These are phyloP conservation scores for Suillus alpinus DNA, from an alignment of 768 basidiomycete genomes.

Conservation along the genomic window DNA sequence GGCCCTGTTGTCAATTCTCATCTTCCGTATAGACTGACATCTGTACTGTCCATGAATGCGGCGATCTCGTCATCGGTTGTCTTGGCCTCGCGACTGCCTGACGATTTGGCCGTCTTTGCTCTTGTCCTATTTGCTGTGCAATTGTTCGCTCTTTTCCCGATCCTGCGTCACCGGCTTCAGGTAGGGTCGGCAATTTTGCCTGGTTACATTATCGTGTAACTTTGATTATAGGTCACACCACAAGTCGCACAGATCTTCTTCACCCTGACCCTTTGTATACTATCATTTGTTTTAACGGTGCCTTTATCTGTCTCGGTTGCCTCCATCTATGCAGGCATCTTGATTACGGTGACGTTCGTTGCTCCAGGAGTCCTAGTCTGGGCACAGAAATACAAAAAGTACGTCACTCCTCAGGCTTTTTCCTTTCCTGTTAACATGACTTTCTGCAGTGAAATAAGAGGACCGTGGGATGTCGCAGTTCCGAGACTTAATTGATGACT, in stretches of 20 bases:
- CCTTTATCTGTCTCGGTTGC: slow-evolving; percentile 55
- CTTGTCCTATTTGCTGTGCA: slow-evolving; percentile 83
- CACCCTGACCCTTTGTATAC: slow-evolving; percentile 50
- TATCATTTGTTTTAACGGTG: slow-evolving; percentile 50
- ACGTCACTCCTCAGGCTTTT: slow-evolving; percentile 28
- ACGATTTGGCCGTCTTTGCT: slow-evolving; percentile 85
- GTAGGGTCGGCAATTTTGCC: slow-evolving; percentile 34
- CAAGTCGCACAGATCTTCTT: slow-evolving; percentile 44
- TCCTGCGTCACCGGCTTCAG: slow-evolving; percentile 72
- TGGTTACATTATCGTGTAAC: slow-evolving; percentile 10
- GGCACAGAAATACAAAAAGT: slow-evolving; percentile 90
- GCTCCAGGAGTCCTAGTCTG: slow-evolving; percentile 76
- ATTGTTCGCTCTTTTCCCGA: slow-evolving; percentile 80
- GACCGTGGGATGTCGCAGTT: slow-evolving; percentile 87
- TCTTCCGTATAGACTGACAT: slow-evolving; percentile 57
- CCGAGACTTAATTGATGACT: slow-evolving; percentile 56
- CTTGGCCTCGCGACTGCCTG: slow-evolving; percentile 82
- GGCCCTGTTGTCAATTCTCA: slow-evolving; percentile 20
- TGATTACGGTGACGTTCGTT: slow-evolving; percentile 62
- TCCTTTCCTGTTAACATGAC: slow-evolving; percentile 11
- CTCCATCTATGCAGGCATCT: slow-evolving; percentile 47
- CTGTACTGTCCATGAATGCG: slow-evolving; percentile 86
- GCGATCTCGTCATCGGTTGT: slow-evolving; percentile 92
- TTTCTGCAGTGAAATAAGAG: slow-evolving; percentile 73
- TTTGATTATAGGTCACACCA: slow-evolving; percentile 44